These are phyloP conservation scores for Nemania sp. DNA, from an alignment of 2,329 filamentous ascomycete species.

Conservation along the genomic window DNA sequence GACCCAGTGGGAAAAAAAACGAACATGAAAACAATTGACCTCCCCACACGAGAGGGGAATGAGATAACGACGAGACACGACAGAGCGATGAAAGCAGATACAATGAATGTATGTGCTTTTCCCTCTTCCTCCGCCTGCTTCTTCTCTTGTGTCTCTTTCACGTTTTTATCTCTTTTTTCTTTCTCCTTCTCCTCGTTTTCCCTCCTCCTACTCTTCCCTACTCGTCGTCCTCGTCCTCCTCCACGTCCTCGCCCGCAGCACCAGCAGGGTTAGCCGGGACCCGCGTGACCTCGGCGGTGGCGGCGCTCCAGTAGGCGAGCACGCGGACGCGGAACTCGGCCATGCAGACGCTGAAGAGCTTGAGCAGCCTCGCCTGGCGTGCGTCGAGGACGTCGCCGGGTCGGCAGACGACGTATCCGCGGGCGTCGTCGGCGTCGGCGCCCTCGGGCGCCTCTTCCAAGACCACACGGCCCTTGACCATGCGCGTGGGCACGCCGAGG, in stretches of 20 bases:
- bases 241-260: constrained; percentile 29
- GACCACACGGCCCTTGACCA: constrained; percentile 86
- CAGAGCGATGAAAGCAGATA: not conserved
- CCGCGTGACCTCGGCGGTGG: constrained; percentile 63
- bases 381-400: constrained; percentile 86
- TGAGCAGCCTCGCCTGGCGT: constrained; percentile 89
- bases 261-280: constrained; percentile 46
- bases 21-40: too few relatives aligned
- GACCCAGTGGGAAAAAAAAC: constrained; percentile 2
- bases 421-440: constrained; percentile 51
- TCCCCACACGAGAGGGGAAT: not conserved
- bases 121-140: too few relatives aligned
- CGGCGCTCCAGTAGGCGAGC: constrained; percentile 71
- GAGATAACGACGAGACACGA: not conserved
- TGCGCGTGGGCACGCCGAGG: constrained; percentile 84
- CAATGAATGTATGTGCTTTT: too few relatives aligned
- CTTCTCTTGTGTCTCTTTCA: not conserved
- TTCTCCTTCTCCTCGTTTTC: not conserved
- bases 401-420: constrained; percentile 77
- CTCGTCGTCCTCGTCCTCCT: constrained; percentile 30
- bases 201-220: not conserved
- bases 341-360: constrained; percentile 89
- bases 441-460: constrained; percentile 56
- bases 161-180: not conserved
- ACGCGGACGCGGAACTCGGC: constrained; percentile 87